Evolutionary conservation across 2,329 filamentous ascomycete genomes (phyloP), one percentile per base, ranked within the genome.

Genomic region (Hypoxylon sp.): DNA sequence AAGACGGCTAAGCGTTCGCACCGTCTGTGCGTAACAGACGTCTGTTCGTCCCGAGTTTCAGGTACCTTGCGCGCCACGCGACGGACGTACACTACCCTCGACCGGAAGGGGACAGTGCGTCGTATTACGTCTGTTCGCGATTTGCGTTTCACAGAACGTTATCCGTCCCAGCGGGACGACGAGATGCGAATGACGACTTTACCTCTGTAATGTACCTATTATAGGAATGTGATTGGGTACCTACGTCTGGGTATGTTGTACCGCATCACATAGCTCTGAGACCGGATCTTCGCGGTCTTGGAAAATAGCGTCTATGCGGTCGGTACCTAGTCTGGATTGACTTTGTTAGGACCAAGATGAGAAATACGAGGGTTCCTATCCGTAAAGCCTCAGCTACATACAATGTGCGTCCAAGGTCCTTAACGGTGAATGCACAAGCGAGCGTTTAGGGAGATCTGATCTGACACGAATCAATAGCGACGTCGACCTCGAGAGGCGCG

Each of bases 41-140:
- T 65, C 47, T 62, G 55, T 63, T 61, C 62, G 51, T 61, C 63
- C 42, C 59, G 46, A 54, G 63, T 69, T 65, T 62, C 63, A 60
- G 54, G 55, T 54, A 35, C 62, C 58, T 56, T 44, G 50, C 44
- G 17, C 44, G 55, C 50, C 50, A 44, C 39, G 39, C 39, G 39
- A 21, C 39, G 11, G 39, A 44, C n/a, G n/a, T n/a, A n/a, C n/a
- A 27, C 24, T 27, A 27, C 10, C 2, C 17, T 44, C 39, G 39
- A 44, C 39, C 39, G 39, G 44, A 37, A 24, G 6, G 47, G 51
- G 27, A 19, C 15, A 19, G 24, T 50, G 29, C 8, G 55, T 64
- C 46, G 39, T 44, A 65, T 65, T 55, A 31, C 24, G 54, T 62
- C 50, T 66, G 58, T 58, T 59, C 53, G 62, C 53, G 24, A 21